Conservation (phyloP, 2,329 filamentous ascomycete species). For the Coniochaeta sp. region DNA sequence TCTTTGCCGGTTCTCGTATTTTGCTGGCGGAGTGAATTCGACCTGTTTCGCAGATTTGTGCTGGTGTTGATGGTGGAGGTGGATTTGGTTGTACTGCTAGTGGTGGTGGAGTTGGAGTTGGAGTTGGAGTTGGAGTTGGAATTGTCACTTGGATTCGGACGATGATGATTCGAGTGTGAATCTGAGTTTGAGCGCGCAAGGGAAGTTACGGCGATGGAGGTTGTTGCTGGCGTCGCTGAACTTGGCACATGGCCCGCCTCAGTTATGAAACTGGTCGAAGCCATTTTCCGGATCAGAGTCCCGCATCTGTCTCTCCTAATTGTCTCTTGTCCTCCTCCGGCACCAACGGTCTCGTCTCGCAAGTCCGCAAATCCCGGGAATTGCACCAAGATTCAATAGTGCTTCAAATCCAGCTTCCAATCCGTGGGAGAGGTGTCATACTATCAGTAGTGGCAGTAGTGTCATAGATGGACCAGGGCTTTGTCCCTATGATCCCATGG, state of each 20-base stretch:
- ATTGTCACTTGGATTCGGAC: neutral
- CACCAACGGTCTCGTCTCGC: neutral
- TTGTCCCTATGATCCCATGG: neutral
- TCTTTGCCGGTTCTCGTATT: neutral
- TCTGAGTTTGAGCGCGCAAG: neutral
- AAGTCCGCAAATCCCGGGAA: neutral
- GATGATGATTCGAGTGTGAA: neutral
- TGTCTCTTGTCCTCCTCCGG: neutral
- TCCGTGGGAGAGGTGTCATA: neutral
- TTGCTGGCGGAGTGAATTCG: neutral
- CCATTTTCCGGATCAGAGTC: conserved; percentile 10
- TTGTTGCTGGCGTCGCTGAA: conserved; percentile 2
- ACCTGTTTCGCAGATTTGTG: neutral
- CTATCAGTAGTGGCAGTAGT: neutral
- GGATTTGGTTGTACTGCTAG: neutral
- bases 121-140: neutral
- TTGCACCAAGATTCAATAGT: neutral
- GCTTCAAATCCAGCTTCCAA: neutral
- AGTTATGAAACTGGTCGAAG: conserved; percentile 13
- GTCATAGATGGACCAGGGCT: neutral
- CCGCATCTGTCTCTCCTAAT: neutral
- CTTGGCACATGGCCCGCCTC: conserved; percentile 11
- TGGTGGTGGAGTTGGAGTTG: neutral
- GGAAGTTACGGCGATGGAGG: neutral
- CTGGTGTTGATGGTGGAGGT: neutral